Evolutionary conservation across 805 yeast genomes (phyloP).

Genomic region (Saturnispora gosingensis): DNA sequence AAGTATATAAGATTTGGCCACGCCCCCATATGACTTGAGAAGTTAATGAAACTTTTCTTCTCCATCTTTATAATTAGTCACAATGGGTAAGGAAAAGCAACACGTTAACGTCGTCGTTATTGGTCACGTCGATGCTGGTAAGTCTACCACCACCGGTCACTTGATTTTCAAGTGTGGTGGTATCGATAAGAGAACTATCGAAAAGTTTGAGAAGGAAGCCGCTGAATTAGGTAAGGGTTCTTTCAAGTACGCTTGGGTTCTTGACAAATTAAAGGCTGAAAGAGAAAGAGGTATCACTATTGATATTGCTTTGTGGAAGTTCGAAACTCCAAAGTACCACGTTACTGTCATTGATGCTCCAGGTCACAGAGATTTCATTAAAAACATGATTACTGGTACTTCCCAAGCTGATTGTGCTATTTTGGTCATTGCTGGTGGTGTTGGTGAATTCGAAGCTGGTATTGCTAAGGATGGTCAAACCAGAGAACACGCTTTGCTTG

Average conservation of each 20-base stretch:
- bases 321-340: too few species aligned
- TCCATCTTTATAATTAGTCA: constrained; percentile 5
- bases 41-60: not conserved
- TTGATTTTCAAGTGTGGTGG: constrained; percentile 99
- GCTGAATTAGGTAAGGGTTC: constrained; percentile 96
- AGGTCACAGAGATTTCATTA: too few species aligned
- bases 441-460: too few species aligned
- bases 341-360: too few species aligned
- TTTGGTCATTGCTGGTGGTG: too few species aligned
- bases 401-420: too few species aligned
- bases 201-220: constrained; percentile 69
- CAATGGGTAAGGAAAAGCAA: constrained; percentile 84
- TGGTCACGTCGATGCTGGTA: constrained; percentile 99
- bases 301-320: too few species aligned
- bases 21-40: not conserved
- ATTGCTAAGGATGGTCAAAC: too few species aligned
- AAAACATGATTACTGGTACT: too few species aligned
- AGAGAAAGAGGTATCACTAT: constrained; percentile 44
- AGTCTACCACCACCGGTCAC: constrained; percentile 99
- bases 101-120: constrained; percentile 99
- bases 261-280: constrained; percentile 93
- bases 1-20: constrained; percentile 6
- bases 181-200: constrained; percentile 93
- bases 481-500: too few species aligned
- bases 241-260: constrained; percentile 96